A percentile compares a stretch with the other conserved stretches of the same genome.
Conservation (phyloP, 805 yeast species). For the Candida pini region DNA sequence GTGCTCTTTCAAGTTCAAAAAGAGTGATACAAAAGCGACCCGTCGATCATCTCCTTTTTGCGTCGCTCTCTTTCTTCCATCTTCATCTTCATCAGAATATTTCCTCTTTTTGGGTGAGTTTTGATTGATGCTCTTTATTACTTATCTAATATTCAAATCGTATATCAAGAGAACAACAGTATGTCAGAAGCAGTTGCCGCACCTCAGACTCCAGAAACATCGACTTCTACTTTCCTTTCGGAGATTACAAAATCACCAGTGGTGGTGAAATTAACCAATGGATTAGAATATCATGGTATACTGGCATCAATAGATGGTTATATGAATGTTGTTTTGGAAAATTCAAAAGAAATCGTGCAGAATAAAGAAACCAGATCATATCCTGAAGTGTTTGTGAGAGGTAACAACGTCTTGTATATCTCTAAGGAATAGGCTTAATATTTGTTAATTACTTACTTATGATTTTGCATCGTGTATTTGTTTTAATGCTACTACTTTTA, state of each 20-base stretch:
- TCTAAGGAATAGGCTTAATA: conserved; percentile 14
- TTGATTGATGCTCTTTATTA: too few relatives aligned
- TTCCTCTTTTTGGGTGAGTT: too few relatives aligned
- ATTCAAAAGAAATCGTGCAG: conserved; percentile 62
- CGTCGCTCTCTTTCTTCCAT: too few relatives aligned
- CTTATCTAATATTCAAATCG: too few relatives aligned
- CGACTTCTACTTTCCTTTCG: conserved; percentile 68
- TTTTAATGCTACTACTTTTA: too few relatives aligned
- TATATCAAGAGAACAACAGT: too few relatives aligned
- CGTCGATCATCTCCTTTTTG: too few relatives aligned
- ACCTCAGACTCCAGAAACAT: conserved; percentile 7
- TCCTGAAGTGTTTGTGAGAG: conserved; percentile 82
- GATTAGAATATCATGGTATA: conserved; percentile 73
- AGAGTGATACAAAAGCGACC: too few relatives aligned
- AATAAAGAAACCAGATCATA: conserved; percentile 43
- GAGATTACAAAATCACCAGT: conserved; percentile 77
- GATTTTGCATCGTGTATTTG: too few relatives aligned
- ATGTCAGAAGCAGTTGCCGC: conserved; percentile 7
- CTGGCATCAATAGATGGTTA: conserved; percentile 84
- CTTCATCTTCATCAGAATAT: too few relatives aligned
- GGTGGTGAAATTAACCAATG: conserved; percentile 78
- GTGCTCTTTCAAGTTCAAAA: too few relatives aligned
- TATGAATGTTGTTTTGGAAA: conserved; percentile 88
- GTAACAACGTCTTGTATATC: conserved; percentile 67
- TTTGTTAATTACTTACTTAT: too few relatives aligned